These are phyloP conservation scores for Candida sanyiensis DNA, from an alignment of 805 yeast species.

Conservation along the genomic window DNA sequence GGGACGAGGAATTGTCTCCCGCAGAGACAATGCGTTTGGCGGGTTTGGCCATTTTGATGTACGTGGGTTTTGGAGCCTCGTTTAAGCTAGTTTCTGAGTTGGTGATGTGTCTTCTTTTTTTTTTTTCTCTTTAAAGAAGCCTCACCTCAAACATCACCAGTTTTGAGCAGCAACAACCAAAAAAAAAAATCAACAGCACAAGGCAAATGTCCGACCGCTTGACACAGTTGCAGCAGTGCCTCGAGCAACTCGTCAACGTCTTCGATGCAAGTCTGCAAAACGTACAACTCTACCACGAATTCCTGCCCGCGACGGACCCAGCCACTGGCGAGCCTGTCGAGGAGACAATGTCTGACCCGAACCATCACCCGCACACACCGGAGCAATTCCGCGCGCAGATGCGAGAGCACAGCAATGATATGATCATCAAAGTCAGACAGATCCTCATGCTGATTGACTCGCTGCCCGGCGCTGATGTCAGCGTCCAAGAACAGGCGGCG, in stretches of 20 bases:
- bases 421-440: slow-evolving; percentile 81
- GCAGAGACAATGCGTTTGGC: too few relatives aligned
- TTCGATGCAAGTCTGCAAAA: slow-evolving; percentile 74
- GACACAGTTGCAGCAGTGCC: slow-evolving; percentile 83
- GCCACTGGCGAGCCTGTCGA: slow-evolving; percentile 29
- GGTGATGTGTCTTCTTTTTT: too few relatives aligned
- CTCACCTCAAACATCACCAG: too few relatives aligned
- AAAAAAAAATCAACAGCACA: too few relatives aligned
- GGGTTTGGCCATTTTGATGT: too few relatives aligned
- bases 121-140: too few relatives aligned
- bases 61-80: too few relatives aligned
- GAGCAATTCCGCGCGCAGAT: slow-evolving; percentile 39
- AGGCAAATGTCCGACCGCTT: slow-evolving; percentile 85
- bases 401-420: slow-evolving; percentile 77
- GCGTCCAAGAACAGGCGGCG: slow-evolving; percentile 65
- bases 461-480: slow-evolving; percentile 87
- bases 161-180: too few relatives aligned
- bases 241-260: slow-evolving; percentile 75
- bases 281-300: slow-evolving; percentile 71
- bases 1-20: too few relatives aligned
- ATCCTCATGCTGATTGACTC: slow-evolving; percentile 80
- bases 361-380: slow-evolving; percentile 48
- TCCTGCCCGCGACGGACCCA: slow-evolving; percentile 36
- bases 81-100: too few relatives aligned
- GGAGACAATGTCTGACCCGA: slow-evolving; percentile 57